Percentiles rank a stretch among this genome's conserved stretches.
phyloP scores from a whole-genome alignment of 2,329 filamentous ascomycete species.

The Colletotrichum camelliae region DNA sequence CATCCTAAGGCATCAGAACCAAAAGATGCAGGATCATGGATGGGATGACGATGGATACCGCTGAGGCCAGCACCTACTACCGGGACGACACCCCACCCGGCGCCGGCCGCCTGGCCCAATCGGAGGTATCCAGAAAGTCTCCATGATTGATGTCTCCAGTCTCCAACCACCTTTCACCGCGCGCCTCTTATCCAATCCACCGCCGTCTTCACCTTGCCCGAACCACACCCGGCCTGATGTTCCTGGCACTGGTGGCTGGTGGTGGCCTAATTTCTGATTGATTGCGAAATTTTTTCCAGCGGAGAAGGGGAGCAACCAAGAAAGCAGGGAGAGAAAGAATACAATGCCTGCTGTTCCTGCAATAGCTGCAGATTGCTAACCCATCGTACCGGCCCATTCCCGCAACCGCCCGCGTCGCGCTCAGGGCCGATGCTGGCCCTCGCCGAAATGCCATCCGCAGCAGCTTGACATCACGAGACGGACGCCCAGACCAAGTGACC shows the following conservation, averaged over 20 bases:
- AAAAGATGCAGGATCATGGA: not conserved
- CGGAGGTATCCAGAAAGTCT: conserved; percentile 1
- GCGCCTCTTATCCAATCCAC: not conserved
- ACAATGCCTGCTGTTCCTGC: not conserved
- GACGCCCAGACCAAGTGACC: conserved; percentile 3
- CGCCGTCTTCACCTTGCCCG: not conserved
- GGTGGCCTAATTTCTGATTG: not conserved
- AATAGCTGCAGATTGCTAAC: not conserved
- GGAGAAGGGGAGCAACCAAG: not conserved
- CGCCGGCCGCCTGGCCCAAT: conserved; percentile 5
- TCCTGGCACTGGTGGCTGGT: not conserved
- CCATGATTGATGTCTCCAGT: conserved; percentile 2
- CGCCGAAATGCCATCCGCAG: conserved; percentile 16
- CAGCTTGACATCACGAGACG: conserved; percentile 20
- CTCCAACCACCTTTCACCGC: conserved; percentile 15
- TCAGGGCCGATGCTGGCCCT: conserved; percentile 1
- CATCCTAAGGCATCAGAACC: not conserved
- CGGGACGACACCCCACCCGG: conserved; percentile 12
- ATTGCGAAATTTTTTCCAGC: not conserved
- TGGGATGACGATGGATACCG: conserved; percentile 11
- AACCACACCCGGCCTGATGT: not conserved
- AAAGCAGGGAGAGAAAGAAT: not conserved
- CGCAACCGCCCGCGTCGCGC: conserved; percentile 6
- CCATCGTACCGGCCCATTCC: conserved; percentile 3
- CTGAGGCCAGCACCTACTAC: not conserved